Percentiles rank a stretch among this genome's conserved stretches.
Evolutionary conservation across 2,329 filamentous ascomycete species (phyloP).

Genomic region (Colletotrichum liaoningense): DNA sequence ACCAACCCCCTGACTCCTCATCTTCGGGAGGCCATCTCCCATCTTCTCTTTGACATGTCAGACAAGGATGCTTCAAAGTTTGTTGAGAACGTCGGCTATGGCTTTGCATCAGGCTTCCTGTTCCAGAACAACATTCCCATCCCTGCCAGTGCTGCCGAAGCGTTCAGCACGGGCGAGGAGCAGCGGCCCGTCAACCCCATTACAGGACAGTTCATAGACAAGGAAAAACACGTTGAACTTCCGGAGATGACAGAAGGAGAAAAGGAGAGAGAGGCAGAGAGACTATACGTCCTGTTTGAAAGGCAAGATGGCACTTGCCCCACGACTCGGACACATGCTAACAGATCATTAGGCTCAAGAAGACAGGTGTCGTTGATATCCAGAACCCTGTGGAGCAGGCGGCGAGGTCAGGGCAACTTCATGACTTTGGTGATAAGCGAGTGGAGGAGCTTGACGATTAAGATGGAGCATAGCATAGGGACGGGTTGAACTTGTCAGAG

Average conservation of each 20-base stretch:
- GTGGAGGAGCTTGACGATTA: conserved; percentile 56
- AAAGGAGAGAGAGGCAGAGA: conserved; percentile 91
- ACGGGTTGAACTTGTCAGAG: background rate
- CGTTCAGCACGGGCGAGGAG: conserved; percentile 48
- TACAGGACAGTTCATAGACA: conserved; percentile 84
- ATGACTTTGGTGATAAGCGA: conserved; percentile 72
- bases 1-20: conserved; percentile 78
- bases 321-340: background rate
- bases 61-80: conserved; percentile 83
- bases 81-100: conserved; percentile 93
- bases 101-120: conserved; percentile 90
- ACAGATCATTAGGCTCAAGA: conserved; percentile 64
- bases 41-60: conserved; percentile 88
- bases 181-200: conserved; percentile 78
- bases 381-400: conserved; percentile 83
- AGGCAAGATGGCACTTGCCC: conserved; percentile 60
- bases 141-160: conserved; percentile 73
- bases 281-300: conserved; percentile 91
- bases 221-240: conserved; percentile 67
- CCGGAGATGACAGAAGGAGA: conserved; percentile 90
- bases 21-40: conserved; percentile 79
- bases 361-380: conserved; percentile 80
- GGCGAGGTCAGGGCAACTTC: conserved; percentile 74
- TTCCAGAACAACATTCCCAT: conserved; percentile 85
- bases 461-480: background rate